Evolutionary conservation across 108 stramenopile species (phyloP), one percentile per base, ranked within the genome.

Genomic region (Epithemia pelagica): DNA sequence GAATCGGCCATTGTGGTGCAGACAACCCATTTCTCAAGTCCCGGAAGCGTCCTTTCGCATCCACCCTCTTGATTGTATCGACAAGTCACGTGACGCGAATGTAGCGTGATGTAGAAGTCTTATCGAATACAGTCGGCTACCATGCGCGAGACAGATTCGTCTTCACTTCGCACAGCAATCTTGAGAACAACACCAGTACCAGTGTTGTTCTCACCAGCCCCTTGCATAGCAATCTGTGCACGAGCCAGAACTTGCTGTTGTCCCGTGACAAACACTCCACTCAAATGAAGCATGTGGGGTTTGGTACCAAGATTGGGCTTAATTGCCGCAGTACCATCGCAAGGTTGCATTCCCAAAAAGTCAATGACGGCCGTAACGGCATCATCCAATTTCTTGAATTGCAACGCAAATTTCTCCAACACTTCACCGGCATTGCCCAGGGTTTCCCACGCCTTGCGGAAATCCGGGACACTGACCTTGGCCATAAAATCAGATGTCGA

Each of bases 401-500:
- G 88, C 56, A 99, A 64, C 0, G 88, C 87, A 64, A 96, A 96
- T 70, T 96, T 96, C 69, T 96, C 95, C 66, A 95, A 57, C 2
- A 93, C 95, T 73, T 97, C 96, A 30, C 86, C 84, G 55, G 30
- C 81, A 66, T 88, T 91, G 29, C 80, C 89, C 0, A 85, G 22
- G 15, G 68, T 61, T 62, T 97, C 96, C 97, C 96, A 98, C 8
- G 78, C 77, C 61, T 86, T 78, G 22, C 91, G 70, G 67, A 98
- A 98, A 63, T 95, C 92, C 22, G 81, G 81, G 55, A 93, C 76
- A 21, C 75, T 55, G n/a, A 90, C 84, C 77, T 95, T 95, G 52
- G 93, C 95, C 88, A 98, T 92, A 66, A 95, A 96, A 74, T 98
- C 96, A 10, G 86, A 74, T 18, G 95, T 89, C 22, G 82, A 33